Base-by-base conservation (phyloP, 1,139 yeast species). In the Arxiozyma slooffiae region DNA sequence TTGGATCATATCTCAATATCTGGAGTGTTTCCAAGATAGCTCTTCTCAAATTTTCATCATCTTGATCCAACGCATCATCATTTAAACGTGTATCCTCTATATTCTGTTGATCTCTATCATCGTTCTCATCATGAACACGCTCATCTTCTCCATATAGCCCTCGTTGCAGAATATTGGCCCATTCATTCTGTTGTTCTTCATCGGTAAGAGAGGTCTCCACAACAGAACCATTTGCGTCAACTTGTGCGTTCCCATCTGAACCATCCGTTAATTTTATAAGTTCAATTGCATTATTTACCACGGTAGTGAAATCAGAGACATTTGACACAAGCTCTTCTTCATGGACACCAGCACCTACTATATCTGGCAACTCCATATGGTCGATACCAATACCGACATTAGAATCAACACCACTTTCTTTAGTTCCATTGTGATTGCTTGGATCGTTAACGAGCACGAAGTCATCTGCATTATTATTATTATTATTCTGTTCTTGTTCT, bases 21-120 rank as follows among this genome's bases (percentile, higher is more conserved):
- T 63, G 61, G 37, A 65, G 48, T 1, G 67, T 62, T 36, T 62
- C 64, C 23, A 64, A 45, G 50, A 65, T 65, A 11, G 68, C 68
- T 26, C 57, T 56, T 49, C 68, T 54, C 17, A 65, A 53, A 47
- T 63, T 60, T 48, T 63, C 67, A 49, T 65, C 68, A 46, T 64
- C 68, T 46, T 62, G 65, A 50, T 65, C 68, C 37, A 64, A 46
- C 23, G 57, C 52, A n/a, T 61, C 61, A n/a, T 52, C 46, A 7
- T 54, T 41, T 20, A 20, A 24, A 20, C 42, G 53, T 20, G 38
- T 21, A 23, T 20, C 51, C 11, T 24, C 24, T 3, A 24, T 30
- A 5, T 34, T 24, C n/a, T 49, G 48, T 17, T 39, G 41, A 14
- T 48, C 39, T 8, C 23, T 45, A 18, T 24, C 45, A n/a, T 40